These are phyloP conservation scores for Stentor roeselii DNA, from an alignment of 73 alveolate genomes.

Conservation along the genomic window DNA sequence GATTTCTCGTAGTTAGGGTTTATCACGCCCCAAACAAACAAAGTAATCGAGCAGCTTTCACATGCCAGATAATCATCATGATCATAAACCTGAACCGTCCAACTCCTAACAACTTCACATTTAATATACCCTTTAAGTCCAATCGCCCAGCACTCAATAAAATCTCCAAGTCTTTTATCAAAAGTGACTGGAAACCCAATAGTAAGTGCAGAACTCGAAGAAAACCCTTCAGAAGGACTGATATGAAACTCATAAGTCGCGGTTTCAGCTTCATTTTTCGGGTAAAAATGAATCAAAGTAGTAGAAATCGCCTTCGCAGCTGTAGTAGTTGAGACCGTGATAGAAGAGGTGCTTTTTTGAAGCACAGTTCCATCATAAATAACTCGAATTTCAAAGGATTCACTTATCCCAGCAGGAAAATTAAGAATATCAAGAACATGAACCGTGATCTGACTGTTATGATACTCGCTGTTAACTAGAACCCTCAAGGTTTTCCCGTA, in stretches of 20 bases:
- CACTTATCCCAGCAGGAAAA: conserved; percentile 47
- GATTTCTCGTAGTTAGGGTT: conserved; percentile 37
- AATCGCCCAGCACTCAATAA: conserved; percentile 44
- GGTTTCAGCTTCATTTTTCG: conserved; percentile 52
- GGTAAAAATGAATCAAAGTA: conserved; percentile 40
- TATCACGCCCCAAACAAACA: conserved; percentile 36
- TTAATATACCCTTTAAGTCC: conserved; percentile 35
- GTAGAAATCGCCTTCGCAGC: conserved; percentile 30
- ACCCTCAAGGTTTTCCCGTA: conserved; percentile 34
- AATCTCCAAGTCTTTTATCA: conserved; percentile 41
- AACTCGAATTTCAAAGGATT: conserved; percentile 31
- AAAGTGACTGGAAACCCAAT: conserved; percentile 44
- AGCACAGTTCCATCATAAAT: conserved; percentile 40
- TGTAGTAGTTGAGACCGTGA: conserved; percentile 15
- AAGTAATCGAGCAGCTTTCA: conserved; percentile 12
- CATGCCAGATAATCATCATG: conserved; percentile 38
- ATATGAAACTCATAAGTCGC: conserved; percentile 42
- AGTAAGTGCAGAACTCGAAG: conserved; percentile 3
- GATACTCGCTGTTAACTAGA: conserved; percentile 33
- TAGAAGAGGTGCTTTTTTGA: conserved; percentile 28
- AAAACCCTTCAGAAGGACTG: conserved; percentile 36
- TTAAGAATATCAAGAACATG: conserved; percentile 32
- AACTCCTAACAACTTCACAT: conserved; percentile 37
- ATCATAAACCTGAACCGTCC: conserved; percentile 34
- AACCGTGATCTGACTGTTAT: conserved; percentile 39